Evolutionary conservation across 2,329 filamentous ascomycete species (phyloP), one percentile per base, ranked within the genome.

Genomic region (Stagonosporopsis rhizophila): DNA sequence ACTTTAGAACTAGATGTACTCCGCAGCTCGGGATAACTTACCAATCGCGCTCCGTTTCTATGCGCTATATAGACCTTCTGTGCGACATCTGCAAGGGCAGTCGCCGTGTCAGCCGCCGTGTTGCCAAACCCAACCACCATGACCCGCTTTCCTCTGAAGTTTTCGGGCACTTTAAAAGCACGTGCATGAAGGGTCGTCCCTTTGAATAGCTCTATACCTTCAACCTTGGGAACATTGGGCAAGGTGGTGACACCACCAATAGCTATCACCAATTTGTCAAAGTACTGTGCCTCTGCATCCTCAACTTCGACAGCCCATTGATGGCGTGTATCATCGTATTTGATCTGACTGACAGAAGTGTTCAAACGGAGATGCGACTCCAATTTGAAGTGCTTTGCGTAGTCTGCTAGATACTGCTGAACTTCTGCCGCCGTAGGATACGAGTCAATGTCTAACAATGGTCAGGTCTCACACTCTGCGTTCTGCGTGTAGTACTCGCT

Each of bases 41-140:
- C 52, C 17, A 70, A 42, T 11, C 58, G 61, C 6, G 61, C 61
- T 30, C 69, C 65, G n/a, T 66, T 61, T 3, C 68, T 64, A 45
- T 70, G 66, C 6, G 67, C 62, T 34, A 69, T 46, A 22, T 65
- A 70, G 4, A 69, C 48, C 30, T 67, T 63, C 23, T 54, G 41
- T 27, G 66, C 65, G n/a, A 57, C 22, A 15, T 59, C 59, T 8
- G 59, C 64, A 1, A 69, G 61, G 14, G 66, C 57, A 0, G 64
- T 65, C 5, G 64, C 59, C n/a, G 63, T 65, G 39, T 71, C 67
- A 28, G 65, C 67, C 8, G 66, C 67, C 17, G 62, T 67, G 25
- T 71, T 68, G 7, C 65, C 63, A 23, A 70, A 68, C 4, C 66
- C 67, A 4, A 70, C 60, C 5, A 71, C 63, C 58, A 71, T 55